Conservation (phyloP, 2,329 filamentous ascomycete genomes). For the Xylariomycetidae sp. region DNA sequence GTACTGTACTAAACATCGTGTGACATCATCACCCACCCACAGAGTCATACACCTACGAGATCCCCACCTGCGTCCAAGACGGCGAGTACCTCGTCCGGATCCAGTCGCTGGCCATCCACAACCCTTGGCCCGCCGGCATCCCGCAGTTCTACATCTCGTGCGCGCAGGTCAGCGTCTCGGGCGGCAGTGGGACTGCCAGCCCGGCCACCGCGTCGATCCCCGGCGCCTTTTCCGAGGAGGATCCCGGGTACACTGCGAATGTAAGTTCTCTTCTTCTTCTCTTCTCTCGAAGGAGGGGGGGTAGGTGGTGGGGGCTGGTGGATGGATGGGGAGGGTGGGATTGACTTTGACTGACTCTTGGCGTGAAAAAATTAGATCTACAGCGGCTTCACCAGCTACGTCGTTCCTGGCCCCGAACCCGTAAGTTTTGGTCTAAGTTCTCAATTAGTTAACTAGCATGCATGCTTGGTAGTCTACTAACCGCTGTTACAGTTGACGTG, state of each 20-base stretch:
- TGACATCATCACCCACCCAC: too few species aligned
- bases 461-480: too few species aligned
- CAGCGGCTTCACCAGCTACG: constrained; percentile 28
- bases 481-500: too few species aligned
- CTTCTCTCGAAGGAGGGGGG: background rate
- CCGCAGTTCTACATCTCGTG: constrained; percentile 45
- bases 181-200: constrained; percentile 30
- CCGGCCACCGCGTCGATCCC: constrained; percentile 30
- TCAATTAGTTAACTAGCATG: too few species aligned
- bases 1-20: too few species aligned
- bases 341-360: background rate
- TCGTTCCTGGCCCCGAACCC: constrained; percentile 25
- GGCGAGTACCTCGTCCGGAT: constrained; percentile 58
- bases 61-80: constrained; percentile 48
- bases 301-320: background rate
- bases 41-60: constrained; percentile 33
- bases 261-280: constrained; percentile 21
- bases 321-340: too few species aligned
- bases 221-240: constrained; percentile 33
- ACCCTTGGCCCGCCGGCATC: constrained; percentile 38
- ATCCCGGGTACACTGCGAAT: constrained; percentile 40
- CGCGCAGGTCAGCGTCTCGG: constrained; percentile 41
- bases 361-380: constrained; percentile 19
- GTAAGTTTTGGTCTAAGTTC: too few species aligned
- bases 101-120: constrained; percentile 59